phyloP scores from a whole-genome alignment of 306 rosid genomes.

The Begonia peltatifolia region DNA sequence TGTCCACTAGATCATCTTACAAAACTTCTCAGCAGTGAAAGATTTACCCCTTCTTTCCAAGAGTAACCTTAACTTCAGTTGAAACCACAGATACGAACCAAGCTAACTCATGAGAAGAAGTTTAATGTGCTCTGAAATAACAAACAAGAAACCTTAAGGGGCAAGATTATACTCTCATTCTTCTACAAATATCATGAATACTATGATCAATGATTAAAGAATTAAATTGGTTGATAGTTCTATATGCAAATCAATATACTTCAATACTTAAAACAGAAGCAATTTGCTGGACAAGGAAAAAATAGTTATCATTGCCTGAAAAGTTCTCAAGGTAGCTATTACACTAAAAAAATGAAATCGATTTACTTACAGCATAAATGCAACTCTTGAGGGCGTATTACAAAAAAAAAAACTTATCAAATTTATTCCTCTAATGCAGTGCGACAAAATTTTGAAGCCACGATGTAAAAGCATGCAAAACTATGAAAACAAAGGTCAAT shows the following conservation, averaged over 20 bases:
- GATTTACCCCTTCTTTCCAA: neutral
- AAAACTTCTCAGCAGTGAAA: too few species aligned
- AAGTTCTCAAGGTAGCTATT: too few species aligned
- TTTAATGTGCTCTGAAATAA: neutral
- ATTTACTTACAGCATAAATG: too few species aligned
- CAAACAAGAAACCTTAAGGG: neutral
- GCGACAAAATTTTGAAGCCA: neutral
- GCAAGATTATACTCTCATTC: neutral
- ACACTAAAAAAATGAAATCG: too few species aligned
- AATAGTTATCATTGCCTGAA: neutral
- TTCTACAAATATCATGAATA: neutral
- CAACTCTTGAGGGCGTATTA: too few species aligned
- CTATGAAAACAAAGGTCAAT: neutral
- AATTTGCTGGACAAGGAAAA: neutral
- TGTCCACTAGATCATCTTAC: too few species aligned
- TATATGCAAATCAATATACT: neutral
- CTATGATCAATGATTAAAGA: neutral
- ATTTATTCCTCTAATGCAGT: too few species aligned
- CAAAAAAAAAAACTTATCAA: too few species aligned
- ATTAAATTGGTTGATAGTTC: neutral
- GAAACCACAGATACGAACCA: constrained; percentile 2
- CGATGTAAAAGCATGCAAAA: neutral
- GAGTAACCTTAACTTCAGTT: neutral
- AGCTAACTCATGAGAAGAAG: neutral
- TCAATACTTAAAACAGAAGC: too few species aligned